These are phyloP conservation scores for Reticulascus tulasneorum DNA, from an alignment of 2,329 filamentous ascomycete genomes.

Conservation along the genomic window DNA sequence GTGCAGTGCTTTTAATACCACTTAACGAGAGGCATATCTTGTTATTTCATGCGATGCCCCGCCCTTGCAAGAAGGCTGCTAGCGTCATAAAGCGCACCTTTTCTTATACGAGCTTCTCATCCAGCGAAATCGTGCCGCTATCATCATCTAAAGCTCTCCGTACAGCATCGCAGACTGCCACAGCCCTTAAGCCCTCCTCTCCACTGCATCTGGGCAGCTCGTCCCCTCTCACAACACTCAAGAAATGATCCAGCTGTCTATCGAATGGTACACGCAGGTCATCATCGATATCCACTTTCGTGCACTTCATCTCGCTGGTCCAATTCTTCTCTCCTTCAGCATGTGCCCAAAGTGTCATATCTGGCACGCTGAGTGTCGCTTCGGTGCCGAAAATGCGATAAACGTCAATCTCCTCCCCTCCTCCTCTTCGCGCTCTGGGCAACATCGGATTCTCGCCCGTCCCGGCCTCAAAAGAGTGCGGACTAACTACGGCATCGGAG, in stretches of 20 bases:
- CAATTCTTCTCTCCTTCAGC: constrained; percentile 34
- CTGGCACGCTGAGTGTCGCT: constrained; percentile 49
- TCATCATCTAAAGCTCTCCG: constrained; percentile 35
- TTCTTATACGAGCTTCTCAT: no score
- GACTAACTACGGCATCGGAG: constrained; percentile 46
- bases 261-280: constrained; percentile 46
- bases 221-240: constrained; percentile 39
- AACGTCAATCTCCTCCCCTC: constrained; percentile 38
- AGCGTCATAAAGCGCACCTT: no score
- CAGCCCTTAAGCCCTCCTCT: constrained; percentile 44
- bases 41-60: no score
- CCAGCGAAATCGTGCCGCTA: no score
- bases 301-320: constrained; percentile 28
- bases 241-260: constrained; percentile 47
- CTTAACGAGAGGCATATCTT: no score
- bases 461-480: constrained; percentile 52
- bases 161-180: constrained; percentile 50
- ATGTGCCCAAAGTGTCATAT: constrained; percentile 48
- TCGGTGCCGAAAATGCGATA: constrained; percentile 53
- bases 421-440: constrained; percentile 33
- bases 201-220: constrained; percentile 43
- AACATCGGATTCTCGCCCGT: constrained; percentile 57
- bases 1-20: no score
- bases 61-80: no score
- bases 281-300: constrained; percentile 18